These are phyloP conservation scores for Fusarium tupiense DNA, from an alignment of 2,329 filamentous ascomycete genomes.

Conservation along the genomic window DNA sequence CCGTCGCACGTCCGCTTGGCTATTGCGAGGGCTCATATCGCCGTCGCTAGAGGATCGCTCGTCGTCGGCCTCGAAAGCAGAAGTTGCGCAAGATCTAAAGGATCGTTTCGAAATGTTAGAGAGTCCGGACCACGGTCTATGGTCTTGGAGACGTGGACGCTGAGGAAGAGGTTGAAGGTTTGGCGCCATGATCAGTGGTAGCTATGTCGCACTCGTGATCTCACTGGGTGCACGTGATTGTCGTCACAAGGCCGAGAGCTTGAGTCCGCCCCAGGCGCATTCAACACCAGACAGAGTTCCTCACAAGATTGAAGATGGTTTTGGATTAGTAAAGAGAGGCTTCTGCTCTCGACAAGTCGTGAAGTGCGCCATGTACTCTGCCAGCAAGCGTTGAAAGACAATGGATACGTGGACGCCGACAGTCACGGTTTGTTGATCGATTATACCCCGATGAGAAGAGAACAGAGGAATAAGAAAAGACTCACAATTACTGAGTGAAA, in stretches of 20 bases:
- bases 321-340: conserved; percentile 5
- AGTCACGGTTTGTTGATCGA: not conserved
- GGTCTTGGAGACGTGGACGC: conserved; percentile 55
- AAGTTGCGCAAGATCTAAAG: conserved; percentile 65
- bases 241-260: conserved; percentile 37
- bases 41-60: conserved; percentile 63
- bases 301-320: conserved; percentile 9
- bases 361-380: conserved; percentile 31
- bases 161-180: conserved; percentile 40
- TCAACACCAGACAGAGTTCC: conserved; percentile 9
- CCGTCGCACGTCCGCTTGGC: conserved; percentile 50
- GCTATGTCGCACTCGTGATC: conserved; percentile 30
- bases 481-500: not conserved
- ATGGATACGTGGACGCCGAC: not conserved
- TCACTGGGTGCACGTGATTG: conserved; percentile 42
- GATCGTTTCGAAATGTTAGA: conserved; percentile 66
- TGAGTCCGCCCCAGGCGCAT: not conserved
- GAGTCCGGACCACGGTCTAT: conserved; percentile 58
- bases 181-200: conserved; percentile 31
- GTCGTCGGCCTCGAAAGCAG: conserved; percentile 76
- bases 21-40: conserved; percentile 50
- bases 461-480: conserved; percentile 5
- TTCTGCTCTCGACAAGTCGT: conserved; percentile 9
- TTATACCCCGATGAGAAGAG: not conserved
- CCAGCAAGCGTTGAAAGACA: not conserved